These are phyloP conservation scores for Komagataella populi DNA, from an alignment of 805 yeast species.

Conservation along the genomic window DNA sequence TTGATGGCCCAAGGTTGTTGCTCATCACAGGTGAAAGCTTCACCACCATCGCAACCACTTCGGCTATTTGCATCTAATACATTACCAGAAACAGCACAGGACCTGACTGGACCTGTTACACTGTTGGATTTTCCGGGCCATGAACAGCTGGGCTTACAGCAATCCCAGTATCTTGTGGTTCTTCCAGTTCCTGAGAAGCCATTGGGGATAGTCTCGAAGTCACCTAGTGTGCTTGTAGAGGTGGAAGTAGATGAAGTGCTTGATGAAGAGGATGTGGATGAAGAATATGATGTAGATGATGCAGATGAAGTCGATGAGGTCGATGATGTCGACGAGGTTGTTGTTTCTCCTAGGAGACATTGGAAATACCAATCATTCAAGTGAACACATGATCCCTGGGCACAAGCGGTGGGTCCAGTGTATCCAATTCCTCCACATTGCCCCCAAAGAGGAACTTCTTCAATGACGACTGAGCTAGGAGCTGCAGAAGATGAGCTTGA, in stretches of 20 bases:
- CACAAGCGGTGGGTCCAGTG: not conserved
- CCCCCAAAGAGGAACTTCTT: not conserved
- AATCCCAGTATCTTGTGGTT: not conserved
- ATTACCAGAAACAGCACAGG: not conserved
- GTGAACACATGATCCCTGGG: not conserved
- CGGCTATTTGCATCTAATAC: not conserved
- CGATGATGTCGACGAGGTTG: not conserved
- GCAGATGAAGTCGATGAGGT: not conserved
- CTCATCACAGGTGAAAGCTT: not conserved
- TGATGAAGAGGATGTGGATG: not conserved
- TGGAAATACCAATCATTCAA: not conserved
- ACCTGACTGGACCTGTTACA: not conserved
- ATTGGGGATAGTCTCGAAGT: not conserved
- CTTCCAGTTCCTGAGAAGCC: not conserved
- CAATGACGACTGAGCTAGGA: too few relatives aligned
- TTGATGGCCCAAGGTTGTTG: not conserved
- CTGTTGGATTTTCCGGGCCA: not conserved
- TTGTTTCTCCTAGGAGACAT: not conserved
- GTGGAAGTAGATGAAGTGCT: not conserved
- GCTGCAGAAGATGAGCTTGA: too few relatives aligned
- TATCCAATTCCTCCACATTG: not conserved
- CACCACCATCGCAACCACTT: not conserved
- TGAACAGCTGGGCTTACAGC: not conserved
- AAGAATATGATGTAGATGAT: too few relatives aligned
- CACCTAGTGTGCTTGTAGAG: not conserved